Evolutionary conservation across 306 rosid genomes (phyloP).

Genomic region (Trichosanthes cucumerina): DNA sequence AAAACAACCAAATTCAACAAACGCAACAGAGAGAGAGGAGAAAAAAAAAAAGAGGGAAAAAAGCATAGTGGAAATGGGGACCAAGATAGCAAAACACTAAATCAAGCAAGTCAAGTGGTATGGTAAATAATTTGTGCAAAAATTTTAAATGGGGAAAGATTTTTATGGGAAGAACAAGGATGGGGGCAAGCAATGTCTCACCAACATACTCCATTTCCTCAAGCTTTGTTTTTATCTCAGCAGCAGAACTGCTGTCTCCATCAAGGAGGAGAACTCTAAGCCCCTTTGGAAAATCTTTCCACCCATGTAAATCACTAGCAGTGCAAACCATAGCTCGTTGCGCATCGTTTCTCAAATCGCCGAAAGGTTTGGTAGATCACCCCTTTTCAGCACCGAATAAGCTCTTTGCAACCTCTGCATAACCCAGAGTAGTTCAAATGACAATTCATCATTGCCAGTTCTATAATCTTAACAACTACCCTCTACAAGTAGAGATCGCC

Average conservation of each 20-base stretch:
- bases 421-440: constrained; percentile 2
- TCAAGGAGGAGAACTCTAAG: constrained; percentile 89
- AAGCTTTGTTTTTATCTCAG: constrained; percentile 63
- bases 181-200: constrained; percentile 13
- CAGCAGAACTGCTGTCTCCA: constrained; percentile 56
- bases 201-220: constrained; percentile 87
- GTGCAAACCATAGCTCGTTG: constrained; percentile 99
- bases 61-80: not conserved
- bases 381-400: constrained; percentile 23
- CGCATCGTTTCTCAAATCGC: constrained; percentile 75
- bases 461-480: not conserved
- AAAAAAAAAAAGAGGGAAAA: not conserved
- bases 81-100: constrained; percentile 2
- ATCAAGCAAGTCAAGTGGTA: not conserved
- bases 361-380: constrained; percentile 22
- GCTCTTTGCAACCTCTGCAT: not conserved
- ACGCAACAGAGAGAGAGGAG: not conserved
- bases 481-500: not conserved
- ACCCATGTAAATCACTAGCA: constrained; percentile 77
- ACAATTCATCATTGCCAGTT: not conserved
- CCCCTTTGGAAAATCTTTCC: constrained; percentile 96
- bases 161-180: constrained; percentile 18
- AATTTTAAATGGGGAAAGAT: constrained; percentile 1
- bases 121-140: not conserved
- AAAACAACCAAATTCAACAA: not conserved